Percentiles rank a stretch among this genome's conserved stretches.
These are phyloP conservation scores for Cercospora berteroae DNA, from an alignment of 2,329 filamentous ascomycete genomes.

Conservation along the genomic window DNA sequence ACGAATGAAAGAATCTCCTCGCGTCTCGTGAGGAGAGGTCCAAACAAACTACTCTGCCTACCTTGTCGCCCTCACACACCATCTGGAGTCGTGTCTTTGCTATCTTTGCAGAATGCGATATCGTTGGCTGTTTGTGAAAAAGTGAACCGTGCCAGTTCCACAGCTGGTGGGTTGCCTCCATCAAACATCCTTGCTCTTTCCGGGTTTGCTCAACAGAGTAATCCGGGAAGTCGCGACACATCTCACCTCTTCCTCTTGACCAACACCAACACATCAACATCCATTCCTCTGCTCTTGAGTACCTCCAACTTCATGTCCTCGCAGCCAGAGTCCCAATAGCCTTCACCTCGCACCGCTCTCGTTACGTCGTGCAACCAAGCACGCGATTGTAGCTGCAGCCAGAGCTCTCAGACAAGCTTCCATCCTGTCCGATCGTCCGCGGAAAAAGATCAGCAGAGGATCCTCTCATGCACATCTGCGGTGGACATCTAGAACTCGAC, in stretches of 20 bases:
- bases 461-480: not conserved
- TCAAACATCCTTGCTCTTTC: not conserved
- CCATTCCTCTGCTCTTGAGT: not conserved
- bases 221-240: not conserved
- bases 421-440: not conserved
- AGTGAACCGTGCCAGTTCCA: not conserved
- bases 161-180: not conserved
- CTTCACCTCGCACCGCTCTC: not conserved
- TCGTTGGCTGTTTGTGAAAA: not conserved
- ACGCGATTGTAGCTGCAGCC: conserved; percentile 1
- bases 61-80: not conserved
- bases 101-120: not conserved
- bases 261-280: not conserved
- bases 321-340: not conserved
- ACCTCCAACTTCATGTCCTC: not conserved
- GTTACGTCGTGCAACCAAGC: not conserved
- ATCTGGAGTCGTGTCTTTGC: not conserved
- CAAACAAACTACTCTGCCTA: conserved; percentile 2
- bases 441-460: not conserved
- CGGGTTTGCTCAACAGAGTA: not conserved
- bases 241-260: not conserved
- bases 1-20: conserved; percentile 6
- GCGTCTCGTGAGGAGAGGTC: conserved; percentile 4
- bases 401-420: not conserved
- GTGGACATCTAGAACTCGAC: conserved; percentile 3